Base-by-base conservation (phyloP, 768 basidiomycete species). In the Pleurotus pulmonarius region DNA sequence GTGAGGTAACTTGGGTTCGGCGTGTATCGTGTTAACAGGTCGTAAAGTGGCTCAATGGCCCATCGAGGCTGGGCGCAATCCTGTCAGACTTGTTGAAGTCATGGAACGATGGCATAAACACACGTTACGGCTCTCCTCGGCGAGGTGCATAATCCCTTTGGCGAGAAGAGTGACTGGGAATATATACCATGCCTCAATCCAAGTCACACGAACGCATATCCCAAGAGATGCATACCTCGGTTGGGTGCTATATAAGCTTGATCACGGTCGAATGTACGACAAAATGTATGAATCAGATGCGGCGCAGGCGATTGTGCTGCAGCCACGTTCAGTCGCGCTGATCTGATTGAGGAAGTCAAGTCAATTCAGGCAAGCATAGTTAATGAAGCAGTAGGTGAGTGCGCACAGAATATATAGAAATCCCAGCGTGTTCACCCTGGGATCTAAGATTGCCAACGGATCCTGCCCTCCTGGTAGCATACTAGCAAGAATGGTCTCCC, bases 361-460 rank as follows among this genome's bases (percentile, higher is more conserved):
- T 44, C 20, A 44, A 44, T 44, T 11, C 41, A 44, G n/a, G 41
- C 44, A 18, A 57, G 25, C 37, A n/a, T 1, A 18, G 18, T 20
- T 1, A 34, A 39, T 44, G n/a, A 34, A 34, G 29, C 38, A 34
- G 16, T 38, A 2, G 43, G 1, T 16, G 49, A 25, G 16, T 5
- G 75, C 87, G 70, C 61, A 92, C 90, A 93, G 65, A 44, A 93
- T 88, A 62, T 84, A 87, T 41, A 92, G 67, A 41, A 83, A 78
- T 0, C 83, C 87, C 3, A 92, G 67, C 1, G 88, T 86, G 65
- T 90, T 80, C 26, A 63, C 64, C 26, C 72, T 68, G 22, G 83
- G 68, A 63, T 86, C 79, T 37, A 93, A 69, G 7, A 87, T 65
- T 2, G 70, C 56, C 49, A 93, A 64, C 7, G 91, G 91, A 67